Base-by-base conservation (phyloP, 225 moss, liverwort and hornwort species). In the Pseudoscleropodium purum region DNA sequence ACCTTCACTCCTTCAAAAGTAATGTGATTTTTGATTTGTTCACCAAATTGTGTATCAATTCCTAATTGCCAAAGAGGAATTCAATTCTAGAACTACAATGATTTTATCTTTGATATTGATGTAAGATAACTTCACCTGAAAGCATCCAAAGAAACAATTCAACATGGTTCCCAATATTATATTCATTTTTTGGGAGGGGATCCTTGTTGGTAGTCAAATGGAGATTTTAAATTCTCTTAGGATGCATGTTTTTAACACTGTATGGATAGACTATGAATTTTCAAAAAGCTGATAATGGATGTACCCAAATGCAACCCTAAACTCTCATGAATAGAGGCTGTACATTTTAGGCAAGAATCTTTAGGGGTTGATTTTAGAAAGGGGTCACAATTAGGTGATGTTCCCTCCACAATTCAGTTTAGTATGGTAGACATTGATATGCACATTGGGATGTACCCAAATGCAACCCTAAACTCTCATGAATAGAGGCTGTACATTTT, bases 211-310 rank as follows among this genome's bases (percentile, higher is more conserved):
- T 6, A n/a, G 10, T n/a, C 11, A 16, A 56, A 37, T 15, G 10
- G 6, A 59, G 18, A 80, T 59, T 59, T 5, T 29, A 80, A 2
- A 79, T 79, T 56, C n/a, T 16, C n/a, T 56, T 15, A 6, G 2
- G 2, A 59, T 79, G 27, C 27, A 80, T 59, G 27, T 29, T 59
- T 0, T 7, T 0, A 2, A 57, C 27, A n/a, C 1, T 0, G 1
- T 18, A 39, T 79, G 27, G 11, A 59, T 15, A 37, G 26, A 25
- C 26, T n/a, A 16, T 37, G 10, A 2, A 36, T 78, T 54, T 54
- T 15, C 9, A 23, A n/a, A 79, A 18, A 59, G 7, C 4, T 59
- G 2, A 79, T 59, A n/a, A 17, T 59, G 19, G 27, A 0, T 39
- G 4, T 18, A 49, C 5, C n/a, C 7, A 11, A 79, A n/a, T 57